Evolutionary conservation across 2,329 filamentous ascomycete genomes (phyloP).

Genomic region (Xylaria sp.): DNA sequence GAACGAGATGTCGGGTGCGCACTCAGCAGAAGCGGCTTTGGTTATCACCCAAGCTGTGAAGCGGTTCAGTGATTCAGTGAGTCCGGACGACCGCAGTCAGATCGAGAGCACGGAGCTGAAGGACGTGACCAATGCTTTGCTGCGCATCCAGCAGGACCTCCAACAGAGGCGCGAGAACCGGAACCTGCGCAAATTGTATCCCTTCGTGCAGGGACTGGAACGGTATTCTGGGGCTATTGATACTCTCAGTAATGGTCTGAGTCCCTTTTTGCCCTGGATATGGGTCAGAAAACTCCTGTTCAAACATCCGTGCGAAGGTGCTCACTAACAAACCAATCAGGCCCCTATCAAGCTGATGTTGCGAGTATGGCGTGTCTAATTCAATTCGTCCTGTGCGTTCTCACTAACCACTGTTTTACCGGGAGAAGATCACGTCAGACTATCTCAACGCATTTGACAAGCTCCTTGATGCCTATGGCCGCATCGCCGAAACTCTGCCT

Average conservation of each 20-base stretch:
- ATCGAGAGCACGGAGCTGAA: conserved; percentile 11
- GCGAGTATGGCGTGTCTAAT: not conserved
- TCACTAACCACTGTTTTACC: not conserved
- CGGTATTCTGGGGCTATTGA: conserved; percentile 7
- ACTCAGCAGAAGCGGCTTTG: not conserved
- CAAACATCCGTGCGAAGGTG: not conserved
- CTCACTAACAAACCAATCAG: not conserved
- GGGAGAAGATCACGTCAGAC: conserved; percentile 7
- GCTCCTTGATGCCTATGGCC: conserved; percentile 1
- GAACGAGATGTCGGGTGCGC: not conserved
- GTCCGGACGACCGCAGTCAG: not conserved
- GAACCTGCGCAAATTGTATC: conserved; percentile 6
- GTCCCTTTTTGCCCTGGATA: conserved; percentile 8
- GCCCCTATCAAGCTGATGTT: conserved; percentile 16
- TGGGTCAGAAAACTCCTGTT: not conserved
- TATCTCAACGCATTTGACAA: conserved; percentile 12
- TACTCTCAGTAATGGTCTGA: conserved; percentile 12
- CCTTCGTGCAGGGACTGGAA: conserved; percentile 4
- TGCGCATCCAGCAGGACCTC: conserved; percentile 7
- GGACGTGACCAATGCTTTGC: conserved; percentile 2
- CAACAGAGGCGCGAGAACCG: conserved; percentile 10
- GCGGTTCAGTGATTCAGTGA: conserved; percentile 9
- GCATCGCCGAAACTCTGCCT: conserved; percentile 5
- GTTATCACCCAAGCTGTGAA: conserved; percentile 4
- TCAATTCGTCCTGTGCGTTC: too few relatives aligned